Evolutionary conservation across 1,139 yeast species (phyloP), one percentile per base, ranked within the genome.

Genomic region (Dujonia santamariae): DNA sequence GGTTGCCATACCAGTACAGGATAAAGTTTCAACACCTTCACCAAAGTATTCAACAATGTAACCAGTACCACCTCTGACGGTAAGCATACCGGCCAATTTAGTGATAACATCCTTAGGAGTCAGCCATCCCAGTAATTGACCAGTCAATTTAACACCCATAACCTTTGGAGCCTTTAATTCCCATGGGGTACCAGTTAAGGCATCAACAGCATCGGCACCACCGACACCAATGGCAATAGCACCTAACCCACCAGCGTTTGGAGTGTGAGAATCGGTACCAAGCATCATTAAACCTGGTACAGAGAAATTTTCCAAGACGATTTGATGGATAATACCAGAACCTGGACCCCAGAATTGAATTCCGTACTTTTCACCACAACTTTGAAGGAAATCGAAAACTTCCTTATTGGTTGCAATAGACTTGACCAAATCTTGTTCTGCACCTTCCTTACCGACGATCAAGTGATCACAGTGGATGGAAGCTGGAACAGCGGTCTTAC

Each of bases 311-410:
- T 92, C 98, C 49, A 92, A 72, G 25, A 92, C 96, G 50, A 92
- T 92, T 66, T 92, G 98, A 63, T 92, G 98, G 51, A 92, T 92
- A 50, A 92, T 92, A 53, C 98, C 98, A 9, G 97, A 88, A 34
- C 98, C 98, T 12, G 98, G 97, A 11, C 96, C 96, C 98, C 98
- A 92, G 65, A 92, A 92, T 56, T 86, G 96, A 45, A 92, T 87
- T 41, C 97, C 97, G 58, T 88, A 92, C 61, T 85, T 88, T 49
- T 77, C 83, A 42, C 95, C 95, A 64, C 96, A 87, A 43, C 90
- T 78, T 59, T 85, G 85, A 48, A 92, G 70, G 66, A 92, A 92
- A 55, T 88, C 95, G 56, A 88, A 92, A 32, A 92, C 97, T 61
- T 92, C 98, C 52, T 83, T 80, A 69, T 92, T 92, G 36, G 88